phyloP scores from a whole-genome alignment of 345 rosid genomes.

The Eucalyptus lansdowneana region DNA sequence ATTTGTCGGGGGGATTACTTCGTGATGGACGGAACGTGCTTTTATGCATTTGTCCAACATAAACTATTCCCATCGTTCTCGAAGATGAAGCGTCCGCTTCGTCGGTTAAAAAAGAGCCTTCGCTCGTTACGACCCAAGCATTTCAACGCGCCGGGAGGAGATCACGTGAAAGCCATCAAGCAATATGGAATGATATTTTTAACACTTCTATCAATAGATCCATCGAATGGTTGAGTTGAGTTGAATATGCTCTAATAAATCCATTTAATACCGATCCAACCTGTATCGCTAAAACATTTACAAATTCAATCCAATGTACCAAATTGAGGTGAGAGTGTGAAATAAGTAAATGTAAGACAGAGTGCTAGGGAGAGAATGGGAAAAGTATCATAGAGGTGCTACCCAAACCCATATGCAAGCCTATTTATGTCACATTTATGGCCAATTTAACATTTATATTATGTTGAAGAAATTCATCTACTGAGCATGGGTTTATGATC shows the following conservation, averaged over 20 bases:
- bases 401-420: too few relatives aligned
- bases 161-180: neutral
- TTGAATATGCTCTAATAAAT: too few relatives aligned
- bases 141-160: neutral
- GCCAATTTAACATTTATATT: too few relatives aligned
- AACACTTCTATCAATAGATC: too few relatives aligned
- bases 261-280: too few relatives aligned
- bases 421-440: too few relatives aligned
- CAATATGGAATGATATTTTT: neutral
- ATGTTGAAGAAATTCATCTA: too few relatives aligned
- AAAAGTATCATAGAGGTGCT: too few relatives aligned
- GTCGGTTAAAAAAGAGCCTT: neutral
- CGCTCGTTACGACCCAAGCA: neutral
- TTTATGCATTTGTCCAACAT: neutral
- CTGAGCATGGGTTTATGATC: too few relatives aligned
- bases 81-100: neutral
- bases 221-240: neutral
- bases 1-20: neutral
- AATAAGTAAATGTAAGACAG: rapidly evolving
- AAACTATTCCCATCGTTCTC: neutral
- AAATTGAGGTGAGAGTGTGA: neutral
- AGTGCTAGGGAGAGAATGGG: too few relatives aligned
- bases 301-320: too few relatives aligned
- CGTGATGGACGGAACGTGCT: neutral
- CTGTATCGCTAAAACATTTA: too few relatives aligned